phyloP scores from a whole-genome alignment of 2,329 filamentous ascomycete species.

The Didymella pinodella region DNA sequence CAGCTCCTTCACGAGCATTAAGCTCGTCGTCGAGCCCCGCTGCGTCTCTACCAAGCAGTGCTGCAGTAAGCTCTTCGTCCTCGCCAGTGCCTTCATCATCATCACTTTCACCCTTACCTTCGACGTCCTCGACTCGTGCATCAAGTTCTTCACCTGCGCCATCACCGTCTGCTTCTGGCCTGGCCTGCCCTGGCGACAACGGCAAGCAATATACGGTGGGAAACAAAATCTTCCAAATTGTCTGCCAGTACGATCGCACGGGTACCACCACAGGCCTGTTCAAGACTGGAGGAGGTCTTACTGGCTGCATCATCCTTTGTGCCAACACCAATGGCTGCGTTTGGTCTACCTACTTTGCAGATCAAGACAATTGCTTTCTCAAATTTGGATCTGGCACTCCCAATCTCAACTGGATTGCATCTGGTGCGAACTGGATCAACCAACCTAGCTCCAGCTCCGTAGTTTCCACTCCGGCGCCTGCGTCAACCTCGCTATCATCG shows the following conservation, averaged over 20 bases:
- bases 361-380: neutral
- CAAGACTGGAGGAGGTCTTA: neutral
- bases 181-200: constrained; percentile 1
- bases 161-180: constrained; percentile 1
- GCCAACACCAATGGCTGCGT: constrained; percentile 1
- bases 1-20: neutral
- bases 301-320: constrained; percentile 2
- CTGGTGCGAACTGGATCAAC: constrained; percentile 1
- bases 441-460: neutral
- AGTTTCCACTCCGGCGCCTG: no score
- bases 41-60: neutral
- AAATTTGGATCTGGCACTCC: constrained; percentile 2
- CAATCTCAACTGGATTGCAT: constrained; percentile 1
- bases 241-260: constrained; percentile 1
- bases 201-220: neutral
- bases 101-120: neutral
- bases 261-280: neutral
- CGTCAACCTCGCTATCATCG: neutral
- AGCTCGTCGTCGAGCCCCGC: neutral
- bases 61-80: neutral
- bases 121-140: neutral
- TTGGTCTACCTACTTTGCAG: constrained; percentile 5
- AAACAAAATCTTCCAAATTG: constrained; percentile 3
- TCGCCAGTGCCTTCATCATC: neutral
- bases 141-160: constrained; percentile 1